A percentile compares a stretch with the other conserved stretches of the same genome.
phyloP scores from a whole-genome alignment of 768 basidiomycete species.

The Lyophyllum semitale region DNA sequence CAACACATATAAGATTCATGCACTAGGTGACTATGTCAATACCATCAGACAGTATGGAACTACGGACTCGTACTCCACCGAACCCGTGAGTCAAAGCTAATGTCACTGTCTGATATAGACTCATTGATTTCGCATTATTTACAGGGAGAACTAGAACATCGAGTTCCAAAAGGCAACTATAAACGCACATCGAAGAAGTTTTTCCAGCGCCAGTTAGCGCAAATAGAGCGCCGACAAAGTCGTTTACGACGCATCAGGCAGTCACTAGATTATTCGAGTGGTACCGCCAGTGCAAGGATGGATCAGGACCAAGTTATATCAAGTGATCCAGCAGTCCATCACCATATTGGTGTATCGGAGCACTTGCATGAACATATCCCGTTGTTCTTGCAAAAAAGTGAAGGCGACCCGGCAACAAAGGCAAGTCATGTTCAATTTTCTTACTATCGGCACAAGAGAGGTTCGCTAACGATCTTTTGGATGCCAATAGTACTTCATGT shows the following conservation, averaged over 20 bases:
- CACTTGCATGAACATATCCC: not conserved
- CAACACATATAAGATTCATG: slow-evolving; percentile 27
- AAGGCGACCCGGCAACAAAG: not conserved
- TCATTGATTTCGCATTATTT: not conserved
- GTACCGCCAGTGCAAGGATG: not conserved
- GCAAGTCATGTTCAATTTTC: not conserved
- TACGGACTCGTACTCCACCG: no score
- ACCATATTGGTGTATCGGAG: not conserved
- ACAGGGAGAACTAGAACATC: slow-evolving; percentile 19
- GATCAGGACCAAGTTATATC: not conserved
- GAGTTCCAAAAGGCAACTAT: slow-evolving; percentile 13
- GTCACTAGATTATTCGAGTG: not conserved
- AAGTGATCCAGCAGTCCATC: not conserved
- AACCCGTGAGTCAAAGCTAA: slow-evolving; percentile 11
- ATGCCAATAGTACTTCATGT: not conserved
- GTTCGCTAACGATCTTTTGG: no score
- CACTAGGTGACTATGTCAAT: slow-evolving; percentile 22
- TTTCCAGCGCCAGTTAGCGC: slow-evolving; percentile 8
- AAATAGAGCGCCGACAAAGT: slow-evolving; percentile 12
- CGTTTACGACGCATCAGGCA: not conserved
- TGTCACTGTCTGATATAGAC: not conserved
- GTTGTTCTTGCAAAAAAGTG: not conserved
- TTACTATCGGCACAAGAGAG: not conserved
- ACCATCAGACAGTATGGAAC: slow-evolving; percentile 15
- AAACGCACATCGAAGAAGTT: slow-evolving; percentile 12